phyloP scores from a whole-genome alignment of 116 monocot species.

The Iris pallida region DNA sequence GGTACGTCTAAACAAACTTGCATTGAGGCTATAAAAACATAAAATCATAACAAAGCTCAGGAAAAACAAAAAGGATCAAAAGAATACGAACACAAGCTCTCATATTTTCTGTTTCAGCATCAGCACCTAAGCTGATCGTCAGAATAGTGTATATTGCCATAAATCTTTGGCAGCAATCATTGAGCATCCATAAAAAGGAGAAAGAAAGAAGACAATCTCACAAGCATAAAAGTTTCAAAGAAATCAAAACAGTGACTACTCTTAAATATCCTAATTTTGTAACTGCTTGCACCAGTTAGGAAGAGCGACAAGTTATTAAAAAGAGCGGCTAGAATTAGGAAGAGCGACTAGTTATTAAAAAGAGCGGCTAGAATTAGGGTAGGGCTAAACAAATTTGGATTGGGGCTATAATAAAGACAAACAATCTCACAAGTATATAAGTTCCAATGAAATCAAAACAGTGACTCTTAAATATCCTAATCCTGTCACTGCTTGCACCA shows the following conservation, averaged over 20 bases:
- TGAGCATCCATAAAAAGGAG: neutral
- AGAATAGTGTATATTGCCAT: conserved; percentile 22
- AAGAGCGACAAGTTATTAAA: too few species aligned
- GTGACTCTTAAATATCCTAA: conserved; percentile 21
- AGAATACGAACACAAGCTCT: neutral
- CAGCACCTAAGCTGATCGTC: neutral
- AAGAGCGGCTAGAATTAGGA: too few species aligned
- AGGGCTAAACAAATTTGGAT: too few species aligned
- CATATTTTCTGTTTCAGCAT: neutral
- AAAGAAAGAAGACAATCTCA: neutral
- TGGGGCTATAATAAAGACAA: neutral
- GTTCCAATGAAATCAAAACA: neutral
- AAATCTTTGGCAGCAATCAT: conserved; percentile 13
- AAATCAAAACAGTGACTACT: neutral
- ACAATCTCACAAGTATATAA: neutral
- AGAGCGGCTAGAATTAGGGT: too few species aligned
- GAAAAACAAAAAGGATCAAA: neutral
- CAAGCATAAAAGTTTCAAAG: neutral
- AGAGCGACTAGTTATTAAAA: too few species aligned
- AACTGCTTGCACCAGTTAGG: too few species aligned
- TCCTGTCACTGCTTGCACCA: conserved; percentile 8
- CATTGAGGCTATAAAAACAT: neutral
- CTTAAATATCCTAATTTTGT: too few species aligned
- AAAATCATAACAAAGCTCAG: neutral
- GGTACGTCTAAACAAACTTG: neutral